A percentile compares a stretch with the other conserved stretches of the same genome.
Evolutionary conservation across 176 grass and related monocot species (phyloP).

Genomic region (Puccinellia tenuiflora): DNA sequence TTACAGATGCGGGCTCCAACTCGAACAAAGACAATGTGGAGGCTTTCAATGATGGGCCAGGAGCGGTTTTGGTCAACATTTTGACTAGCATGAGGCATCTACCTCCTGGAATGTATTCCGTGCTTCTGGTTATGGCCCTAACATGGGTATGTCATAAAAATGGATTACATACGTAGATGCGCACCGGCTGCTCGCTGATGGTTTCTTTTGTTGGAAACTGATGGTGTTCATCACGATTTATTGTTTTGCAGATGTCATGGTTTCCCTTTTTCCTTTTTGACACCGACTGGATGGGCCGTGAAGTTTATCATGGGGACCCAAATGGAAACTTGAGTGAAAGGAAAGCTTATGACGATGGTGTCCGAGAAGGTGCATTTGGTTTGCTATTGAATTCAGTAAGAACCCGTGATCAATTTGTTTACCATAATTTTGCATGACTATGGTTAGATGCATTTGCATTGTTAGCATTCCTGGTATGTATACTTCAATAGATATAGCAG

Average conservation of each 20-base stretch:
- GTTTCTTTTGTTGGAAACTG: background rate
- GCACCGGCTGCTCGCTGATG: background rate
- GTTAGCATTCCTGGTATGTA: background rate
- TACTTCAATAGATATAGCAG: background rate
- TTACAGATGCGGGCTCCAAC: slow-evolving; percentile 28
- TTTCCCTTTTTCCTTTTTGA: slow-evolving; percentile 99
- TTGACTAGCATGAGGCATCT: slow-evolving; percentile 97
- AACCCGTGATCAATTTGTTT: slow-evolving; percentile 29
- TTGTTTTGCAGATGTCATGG: slow-evolving; percentile 75
- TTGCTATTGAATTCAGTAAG: slow-evolving; percentile 99
- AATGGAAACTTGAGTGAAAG: slow-evolving; percentile 64
- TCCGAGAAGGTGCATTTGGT: slow-evolving; percentile 99
- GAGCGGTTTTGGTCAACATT: slow-evolving; percentile 90
- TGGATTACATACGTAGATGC: background rate
- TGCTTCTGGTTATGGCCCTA: slow-evolving; percentile 95
- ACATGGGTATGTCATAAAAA: slow-evolving; percentile 67
- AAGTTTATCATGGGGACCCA: slow-evolving; percentile 93
- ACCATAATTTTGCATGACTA: background rate
- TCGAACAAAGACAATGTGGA: slow-evolving; percentile 36
- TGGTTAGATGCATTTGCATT: background rate
- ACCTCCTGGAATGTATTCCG: slow-evolving; percentile 83
- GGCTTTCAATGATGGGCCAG: slow-evolving; percentile 77
- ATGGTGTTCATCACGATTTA: slow-evolving; percentile 14
- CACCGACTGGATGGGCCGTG: slow-evolving; percentile 99
- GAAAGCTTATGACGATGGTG: slow-evolving; percentile 67